phyloP scores from a whole-genome alignment of 176 grass and related monocot species.

The Lolium multiflorum region DNA sequence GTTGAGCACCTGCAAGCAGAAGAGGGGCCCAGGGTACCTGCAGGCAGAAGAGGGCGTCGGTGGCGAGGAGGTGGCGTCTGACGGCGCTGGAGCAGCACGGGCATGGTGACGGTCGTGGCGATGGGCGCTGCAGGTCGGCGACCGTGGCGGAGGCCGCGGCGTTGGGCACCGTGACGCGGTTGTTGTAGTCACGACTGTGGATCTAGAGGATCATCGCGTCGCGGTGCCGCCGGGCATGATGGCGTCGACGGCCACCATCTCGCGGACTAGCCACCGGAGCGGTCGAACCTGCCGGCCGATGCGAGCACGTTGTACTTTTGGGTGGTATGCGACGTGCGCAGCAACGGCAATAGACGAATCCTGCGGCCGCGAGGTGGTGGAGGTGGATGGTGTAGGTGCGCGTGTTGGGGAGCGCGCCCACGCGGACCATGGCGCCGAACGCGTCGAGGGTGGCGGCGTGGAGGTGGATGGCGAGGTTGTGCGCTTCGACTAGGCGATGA shows the following conservation, averaged over 20 bases:
- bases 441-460: constrained; percentile 57
- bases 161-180: no score
- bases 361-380: constrained; percentile 60
- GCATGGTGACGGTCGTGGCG: no score
- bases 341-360: constrained; percentile 67
- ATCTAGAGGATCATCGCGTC: no score
- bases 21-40: no score
- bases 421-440: constrained; percentile 39
- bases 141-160: no score
- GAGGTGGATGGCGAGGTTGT: constrained; percentile 66
- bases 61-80: no score
- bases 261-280: constrained; percentile 63
- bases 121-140: no score
- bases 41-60: no score
- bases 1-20: no score
- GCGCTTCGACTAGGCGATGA: constrained; percentile 51
- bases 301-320: constrained; percentile 80
- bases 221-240: constrained; percentile 62
- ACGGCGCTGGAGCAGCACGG: no score
- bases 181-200: no score
- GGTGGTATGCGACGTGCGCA: constrained; percentile 66
- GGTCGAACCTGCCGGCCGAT: constrained; percentile 49
- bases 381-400: constrained; percentile 77
- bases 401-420: constrained; percentile 52
- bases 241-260: constrained; percentile 75